These are phyloP conservation scores for Yarrowia hollandica DNA, from an alignment of 805 yeast species.

Conservation along the genomic window DNA sequence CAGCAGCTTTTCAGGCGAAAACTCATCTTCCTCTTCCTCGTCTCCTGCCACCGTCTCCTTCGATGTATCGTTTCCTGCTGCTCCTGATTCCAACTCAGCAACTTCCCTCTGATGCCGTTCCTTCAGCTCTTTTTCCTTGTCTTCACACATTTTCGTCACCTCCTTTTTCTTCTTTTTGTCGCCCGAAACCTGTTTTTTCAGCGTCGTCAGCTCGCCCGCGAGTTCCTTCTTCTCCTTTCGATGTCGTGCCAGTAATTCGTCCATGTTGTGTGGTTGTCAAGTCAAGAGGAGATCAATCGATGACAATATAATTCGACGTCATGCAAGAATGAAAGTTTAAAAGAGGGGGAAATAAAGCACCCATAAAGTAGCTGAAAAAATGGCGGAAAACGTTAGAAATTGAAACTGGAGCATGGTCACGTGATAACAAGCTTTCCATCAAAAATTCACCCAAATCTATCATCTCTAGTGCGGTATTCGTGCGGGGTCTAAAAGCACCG, in stretches of 20 bases:
- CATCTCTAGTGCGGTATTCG: no score
- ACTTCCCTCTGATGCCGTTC: slow-evolving; percentile 57
- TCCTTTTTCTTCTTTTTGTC: slow-evolving; percentile 57
- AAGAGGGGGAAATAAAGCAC: no score
- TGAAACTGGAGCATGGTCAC: no score
- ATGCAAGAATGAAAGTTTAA: not conserved
- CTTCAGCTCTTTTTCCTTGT: slow-evolving; percentile 58
- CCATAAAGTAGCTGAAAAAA: no score
- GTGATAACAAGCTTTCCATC: no score
- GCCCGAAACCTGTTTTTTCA: slow-evolving; percentile 81
- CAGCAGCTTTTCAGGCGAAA: slow-evolving; percentile 67
- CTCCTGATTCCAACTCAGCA: slow-evolving; percentile 23
- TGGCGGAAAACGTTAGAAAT: no score
- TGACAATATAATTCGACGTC: not conserved
- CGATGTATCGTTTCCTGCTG: slow-evolving; percentile 4
- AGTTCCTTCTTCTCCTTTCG: slow-evolving; percentile 68
- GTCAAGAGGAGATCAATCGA: not conserved
- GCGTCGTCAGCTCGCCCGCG: slow-evolving; percentile 63
- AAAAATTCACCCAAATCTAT: no score
- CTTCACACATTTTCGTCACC: slow-evolving; percentile 58
- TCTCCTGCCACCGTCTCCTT: slow-evolving; percentile 36
- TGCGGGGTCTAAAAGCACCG: no score
- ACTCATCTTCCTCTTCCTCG: slow-evolving; percentile 48
- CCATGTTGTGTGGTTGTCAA: slow-evolving; percentile 1
- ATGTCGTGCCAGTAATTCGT: slow-evolving; percentile 59